These are phyloP conservation scores for Cytospora chrysosperma DNA, from an alignment of 2,329 filamentous ascomycete species.

Conservation along the genomic window DNA sequence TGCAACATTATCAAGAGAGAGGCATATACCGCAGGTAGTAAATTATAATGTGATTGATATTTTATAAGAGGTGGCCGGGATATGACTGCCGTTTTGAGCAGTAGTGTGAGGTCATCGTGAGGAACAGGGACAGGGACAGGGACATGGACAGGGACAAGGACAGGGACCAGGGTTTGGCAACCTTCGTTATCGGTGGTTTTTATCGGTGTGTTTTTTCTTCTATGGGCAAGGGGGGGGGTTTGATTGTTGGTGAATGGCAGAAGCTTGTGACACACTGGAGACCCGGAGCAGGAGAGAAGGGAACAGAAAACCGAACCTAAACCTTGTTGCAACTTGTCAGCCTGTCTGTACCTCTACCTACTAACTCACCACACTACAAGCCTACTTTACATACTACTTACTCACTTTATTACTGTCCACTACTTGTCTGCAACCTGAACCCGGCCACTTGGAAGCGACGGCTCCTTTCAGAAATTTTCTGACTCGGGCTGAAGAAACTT, in stretches of 20 bases:
- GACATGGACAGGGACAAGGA: not conserved
- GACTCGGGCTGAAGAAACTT: slow-evolving; percentile 16
- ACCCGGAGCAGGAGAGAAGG: not conserved
- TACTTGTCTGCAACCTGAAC: not conserved
- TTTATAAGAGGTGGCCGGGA: not conserved
- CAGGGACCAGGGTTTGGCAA: not conserved
- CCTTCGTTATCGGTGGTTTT: not conserved
- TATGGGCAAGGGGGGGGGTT: not conserved
- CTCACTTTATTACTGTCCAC: too few species aligned
- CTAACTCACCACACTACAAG: too few species aligned
- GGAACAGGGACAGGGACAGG: not conserved
- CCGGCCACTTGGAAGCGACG: not conserved
- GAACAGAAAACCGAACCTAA: too few species aligned
- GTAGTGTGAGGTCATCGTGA: slow-evolving; percentile 8
- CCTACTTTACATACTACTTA: not conserved
- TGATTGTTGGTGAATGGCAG: too few species aligned
- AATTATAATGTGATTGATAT: not conserved
- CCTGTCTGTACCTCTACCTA: too few species aligned
- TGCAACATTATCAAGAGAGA: not conserved
- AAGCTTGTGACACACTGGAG: too few species aligned
- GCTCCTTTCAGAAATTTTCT: slow-evolving; percentile 8
- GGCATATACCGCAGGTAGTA: too few species aligned
- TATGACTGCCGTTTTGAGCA: not conserved
- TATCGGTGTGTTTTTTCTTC: not conserved
- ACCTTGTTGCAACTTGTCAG: too few species aligned